A percentile compares a stretch with the other conserved stretches of the same genome.
Evolutionary conservation across 1,284 basidiomycete species (phyloP).

Genomic region (Ceratorhiza oryzae-sativae): DNA sequence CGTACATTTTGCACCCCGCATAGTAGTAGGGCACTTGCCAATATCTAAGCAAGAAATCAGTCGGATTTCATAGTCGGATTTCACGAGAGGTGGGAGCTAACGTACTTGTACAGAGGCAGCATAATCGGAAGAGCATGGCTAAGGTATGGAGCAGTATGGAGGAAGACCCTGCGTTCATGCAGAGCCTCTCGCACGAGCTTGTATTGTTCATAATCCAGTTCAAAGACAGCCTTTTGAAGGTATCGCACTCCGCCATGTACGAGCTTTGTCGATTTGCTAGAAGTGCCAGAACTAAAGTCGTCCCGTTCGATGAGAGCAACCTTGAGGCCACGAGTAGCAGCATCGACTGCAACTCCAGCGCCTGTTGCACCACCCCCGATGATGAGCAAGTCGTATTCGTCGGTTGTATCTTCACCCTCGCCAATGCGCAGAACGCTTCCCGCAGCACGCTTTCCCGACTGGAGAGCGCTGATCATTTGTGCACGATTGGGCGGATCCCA

Average conservation of each 20-base stretch:
- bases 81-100: conserved; percentile 39
- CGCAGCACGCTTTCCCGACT: conserved; percentile 22
- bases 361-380: conserved; percentile 96
- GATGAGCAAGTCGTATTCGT: conserved; percentile 81
- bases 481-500: conserved; percentile 32
- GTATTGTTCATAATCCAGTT: conserved; percentile 96
- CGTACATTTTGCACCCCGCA: conserved; percentile 96
- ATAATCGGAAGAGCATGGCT: conserved; percentile 93
- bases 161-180: conserved; percentile 90
- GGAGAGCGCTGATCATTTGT: conserved; percentile 35
- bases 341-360: conserved; percentile 93
- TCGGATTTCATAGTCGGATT: too few species aligned
- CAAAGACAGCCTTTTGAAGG: conserved; percentile 94
- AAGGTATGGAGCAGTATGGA: conserved; percentile 95
- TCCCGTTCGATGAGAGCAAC: conserved; percentile 94
- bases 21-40: conserved; percentile 99
- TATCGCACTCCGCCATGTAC: conserved; percentile 98
- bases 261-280: conserved; percentile 96
- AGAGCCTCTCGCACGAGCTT: conserved; percentile 95
- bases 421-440: conserved; percentile 23
- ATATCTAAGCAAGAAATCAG: conserved; percentile 62
- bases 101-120: conserved; percentile 88
- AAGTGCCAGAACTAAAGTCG: conserved; percentile 93
- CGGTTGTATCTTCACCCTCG: conserved; percentile 43
- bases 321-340: conserved; percentile 88